Evolutionary conservation across 2,329 filamentous ascomycete species (phyloP), one percentile per base, ranked within the genome.

Genomic region (Corniculantispora saksenae): DNA sequence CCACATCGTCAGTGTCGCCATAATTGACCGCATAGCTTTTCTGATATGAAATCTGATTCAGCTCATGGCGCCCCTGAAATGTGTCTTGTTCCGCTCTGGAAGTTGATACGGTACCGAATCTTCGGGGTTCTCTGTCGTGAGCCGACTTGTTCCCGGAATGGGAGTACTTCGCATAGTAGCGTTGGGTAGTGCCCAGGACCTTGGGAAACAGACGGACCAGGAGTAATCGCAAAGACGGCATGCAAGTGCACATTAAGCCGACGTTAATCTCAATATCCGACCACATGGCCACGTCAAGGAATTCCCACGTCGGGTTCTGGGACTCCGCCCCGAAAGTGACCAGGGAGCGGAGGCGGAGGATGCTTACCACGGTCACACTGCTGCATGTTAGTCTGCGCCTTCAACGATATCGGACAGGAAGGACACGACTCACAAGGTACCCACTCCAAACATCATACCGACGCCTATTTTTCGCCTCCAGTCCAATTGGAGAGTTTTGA

Each of bases 391-490:
- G 38, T 8, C 9, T n/a, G 47, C 32, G 32, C 32, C 32, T 32
- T 32, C 32, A 50, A 50, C 23, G 47, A 23, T 7, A 10, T 8
- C 3, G n/a, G 5, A 32, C 32, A 32, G 10, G 32, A 13, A n/a
- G 3, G 23, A 1, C 3, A 32, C 1, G 1, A 69, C 76, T 72
- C 59, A 78, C 76, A 79, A 43, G 1, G 76, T 72, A 45, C 82
- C 81, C 1, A 82, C 74, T 4, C 75, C 71, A 53, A 83, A 82
- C 77, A 83, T 82, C 40, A 79, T 67, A 0, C 72, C 69, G 0
- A 82, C 75, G 4, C 76, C 76, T 29, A 80, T 66, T 70, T 82
- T 83, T 70, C 80, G 81, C 69, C 76, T 78, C 69, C 74, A 77
- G 19, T 76, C 74, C 2, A 76, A 66, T 2, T 72, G 71, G 27